phyloP scores from a whole-genome alignment of 1,284 basidiomycete genomes.

The Thelephora terrestris region DNA sequence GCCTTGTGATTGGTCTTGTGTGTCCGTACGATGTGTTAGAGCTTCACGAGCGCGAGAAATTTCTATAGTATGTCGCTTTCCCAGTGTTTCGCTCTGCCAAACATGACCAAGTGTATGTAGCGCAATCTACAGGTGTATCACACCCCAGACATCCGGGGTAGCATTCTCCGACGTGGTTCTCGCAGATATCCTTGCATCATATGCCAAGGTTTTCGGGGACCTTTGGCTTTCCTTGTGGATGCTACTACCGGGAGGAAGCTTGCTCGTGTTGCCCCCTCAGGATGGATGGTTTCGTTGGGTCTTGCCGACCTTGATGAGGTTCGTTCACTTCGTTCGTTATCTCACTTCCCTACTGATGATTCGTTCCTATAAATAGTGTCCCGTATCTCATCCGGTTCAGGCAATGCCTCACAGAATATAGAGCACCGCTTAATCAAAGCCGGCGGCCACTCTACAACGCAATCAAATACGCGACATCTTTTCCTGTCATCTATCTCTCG shows the following conservation, averaged over 20 bases:
- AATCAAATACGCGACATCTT: conserved; percentile 92
- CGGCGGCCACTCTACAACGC: conserved; percentile 85
- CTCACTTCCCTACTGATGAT: conserved; percentile 1
- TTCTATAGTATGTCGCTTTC: conserved; percentile 52
- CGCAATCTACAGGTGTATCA: conserved; percentile 62
- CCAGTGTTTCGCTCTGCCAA: background rate
- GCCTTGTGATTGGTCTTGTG: conserved; percentile 45
- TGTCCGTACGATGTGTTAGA: conserved; percentile 59
- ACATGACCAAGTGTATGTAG: conserved; percentile 26
- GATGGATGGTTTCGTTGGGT: conserved; percentile 63
- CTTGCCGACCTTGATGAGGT: conserved; percentile 83
- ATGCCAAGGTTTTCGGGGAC: conserved; percentile 94
- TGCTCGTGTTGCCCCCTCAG: conserved; percentile 52
- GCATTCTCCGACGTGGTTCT: conserved; percentile 91
- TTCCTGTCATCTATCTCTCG: conserved; percentile 95
- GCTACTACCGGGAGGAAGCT: conserved; percentile 69
- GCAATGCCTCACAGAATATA: conserved; percentile 88
- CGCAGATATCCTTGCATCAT: conserved; percentile 94
- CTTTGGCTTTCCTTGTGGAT: conserved; percentile 82
- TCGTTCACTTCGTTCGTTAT: conserved; percentile 14
- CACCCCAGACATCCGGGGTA: conserved; percentile 52
- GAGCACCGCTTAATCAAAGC: conserved; percentile 52
- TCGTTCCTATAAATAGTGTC: conserved; percentile 40
- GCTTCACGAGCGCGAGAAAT: conserved; percentile 62
- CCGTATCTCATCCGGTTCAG: conserved; percentile 89